Evolutionary conservation across 768 basidiomycete genomes (phyloP).

Genomic region (Mycena latifolia): DNA sequence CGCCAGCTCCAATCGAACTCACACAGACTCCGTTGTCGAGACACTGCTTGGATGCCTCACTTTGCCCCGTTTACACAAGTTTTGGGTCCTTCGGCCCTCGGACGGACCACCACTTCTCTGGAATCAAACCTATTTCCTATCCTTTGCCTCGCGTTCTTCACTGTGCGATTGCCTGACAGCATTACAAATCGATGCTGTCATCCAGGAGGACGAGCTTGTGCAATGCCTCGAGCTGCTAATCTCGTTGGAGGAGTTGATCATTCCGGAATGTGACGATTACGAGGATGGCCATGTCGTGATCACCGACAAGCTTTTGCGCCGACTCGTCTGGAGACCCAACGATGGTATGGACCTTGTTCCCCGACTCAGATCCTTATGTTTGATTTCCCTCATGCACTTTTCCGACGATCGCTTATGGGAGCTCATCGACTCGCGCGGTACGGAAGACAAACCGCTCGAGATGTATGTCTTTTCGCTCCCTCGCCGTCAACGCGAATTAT

Average conservation of each 20-base stretch:
- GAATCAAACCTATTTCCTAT: not conserved
- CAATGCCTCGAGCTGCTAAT: constrained; percentile 4
- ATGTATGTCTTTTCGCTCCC: no score
- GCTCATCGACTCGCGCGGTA: not conserved
- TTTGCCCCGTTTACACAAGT: not conserved
- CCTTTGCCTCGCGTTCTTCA: no score
- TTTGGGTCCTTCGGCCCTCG: not conserved
- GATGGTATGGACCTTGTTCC: not conserved
- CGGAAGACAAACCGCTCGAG: no score
- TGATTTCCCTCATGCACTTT: not conserved
- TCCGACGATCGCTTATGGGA: not conserved
- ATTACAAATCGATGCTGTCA: not conserved
- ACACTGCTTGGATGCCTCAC: not conserved
- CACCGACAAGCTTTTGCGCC: not conserved
- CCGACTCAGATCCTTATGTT: not conserved
- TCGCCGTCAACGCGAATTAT: no score
- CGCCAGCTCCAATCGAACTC: not conserved
- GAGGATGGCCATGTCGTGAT: not conserved
- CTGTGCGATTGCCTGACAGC: not conserved
- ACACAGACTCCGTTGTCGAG: not conserved
- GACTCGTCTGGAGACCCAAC: not conserved
- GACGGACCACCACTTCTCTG: not conserved
- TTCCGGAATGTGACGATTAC: not conserved
- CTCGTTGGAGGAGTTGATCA: not conserved
- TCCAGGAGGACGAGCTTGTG: constrained; percentile 5